Conservation (phyloP, 2,329 filamentous ascomycete species). For the Fusarium sp. region DNA sequence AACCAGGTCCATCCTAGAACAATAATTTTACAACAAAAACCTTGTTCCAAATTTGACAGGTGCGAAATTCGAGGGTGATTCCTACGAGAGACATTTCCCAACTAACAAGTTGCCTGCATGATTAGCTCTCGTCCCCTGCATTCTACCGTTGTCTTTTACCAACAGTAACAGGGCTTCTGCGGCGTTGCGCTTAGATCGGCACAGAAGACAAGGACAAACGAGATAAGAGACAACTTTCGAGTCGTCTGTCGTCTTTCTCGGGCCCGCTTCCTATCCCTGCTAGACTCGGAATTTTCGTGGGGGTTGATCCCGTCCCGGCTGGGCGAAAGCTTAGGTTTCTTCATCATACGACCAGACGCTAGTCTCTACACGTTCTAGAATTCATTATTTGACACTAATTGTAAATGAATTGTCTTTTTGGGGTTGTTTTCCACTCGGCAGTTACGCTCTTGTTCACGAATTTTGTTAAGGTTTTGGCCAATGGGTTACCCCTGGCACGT, state of each 20-base stretch:
- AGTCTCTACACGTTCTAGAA: background rate
- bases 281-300: background rate
- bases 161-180: background rate
- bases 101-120: background rate
- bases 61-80: background rate
- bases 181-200: conserved; percentile 11
- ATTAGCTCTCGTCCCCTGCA: conserved; percentile 8
- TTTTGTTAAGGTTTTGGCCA: background rate
- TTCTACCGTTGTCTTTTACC: background rate
- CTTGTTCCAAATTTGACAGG: background rate
- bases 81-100: background rate
- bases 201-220: background rate
- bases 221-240: background rate
- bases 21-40: background rate
- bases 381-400: background rate
- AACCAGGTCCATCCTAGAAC: background rate
- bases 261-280: conserved; percentile 21
- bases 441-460: background rate
- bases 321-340: conserved; percentile 29
- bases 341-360: conserved; percentile 20
- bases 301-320: conserved; percentile 23
- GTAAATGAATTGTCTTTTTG: background rate
- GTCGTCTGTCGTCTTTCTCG: background rate
- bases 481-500: background rate
- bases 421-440: background rate